Evolutionary conservation across 306 rosid species (phyloP).

Genomic region (Sesbania bispinosa): DNA sequence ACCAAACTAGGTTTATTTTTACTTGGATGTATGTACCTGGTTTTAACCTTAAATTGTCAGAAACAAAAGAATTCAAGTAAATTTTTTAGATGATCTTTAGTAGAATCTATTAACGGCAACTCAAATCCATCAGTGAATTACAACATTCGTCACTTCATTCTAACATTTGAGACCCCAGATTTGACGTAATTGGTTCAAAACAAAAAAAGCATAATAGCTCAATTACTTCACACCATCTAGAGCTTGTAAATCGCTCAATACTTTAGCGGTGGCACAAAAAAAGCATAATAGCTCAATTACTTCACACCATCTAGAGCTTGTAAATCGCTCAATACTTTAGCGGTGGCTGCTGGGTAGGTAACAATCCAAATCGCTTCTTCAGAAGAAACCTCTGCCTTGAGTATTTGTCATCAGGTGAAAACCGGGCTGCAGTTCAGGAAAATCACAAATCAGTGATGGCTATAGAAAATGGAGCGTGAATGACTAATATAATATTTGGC

Average conservation of each 20-base stretch:
- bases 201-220: not conserved
- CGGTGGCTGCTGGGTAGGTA: constrained; percentile 83
- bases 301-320: not conserved
- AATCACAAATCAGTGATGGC: not conserved
- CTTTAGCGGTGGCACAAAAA: too few species aligned
- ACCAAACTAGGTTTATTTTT: not conserved
- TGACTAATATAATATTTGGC: not conserved
- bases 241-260: too few species aligned
- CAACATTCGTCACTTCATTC: not conserved
- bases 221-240: not conserved
- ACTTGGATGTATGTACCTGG: not conserved
- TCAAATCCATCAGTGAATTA: not conserved
- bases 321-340: constrained; percentile 49
- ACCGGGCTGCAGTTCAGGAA: constrained; percentile 68
- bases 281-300: too few species aligned
- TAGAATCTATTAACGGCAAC: not conserved
- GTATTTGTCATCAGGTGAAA: constrained; percentile 86
- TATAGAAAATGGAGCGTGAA: not conserved
- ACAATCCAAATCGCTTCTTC: constrained; percentile 89
- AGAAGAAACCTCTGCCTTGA: constrained; percentile 77
- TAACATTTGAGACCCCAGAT: not conserved
- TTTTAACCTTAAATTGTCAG: not conserved
- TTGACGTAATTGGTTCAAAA: not conserved
- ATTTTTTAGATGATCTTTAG: not conserved
- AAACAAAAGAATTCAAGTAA: not conserved